These are phyloP conservation scores for Geotrichum fermentans DNA, from an alignment of 1,139 yeast genomes.

Conservation along the genomic window DNA sequence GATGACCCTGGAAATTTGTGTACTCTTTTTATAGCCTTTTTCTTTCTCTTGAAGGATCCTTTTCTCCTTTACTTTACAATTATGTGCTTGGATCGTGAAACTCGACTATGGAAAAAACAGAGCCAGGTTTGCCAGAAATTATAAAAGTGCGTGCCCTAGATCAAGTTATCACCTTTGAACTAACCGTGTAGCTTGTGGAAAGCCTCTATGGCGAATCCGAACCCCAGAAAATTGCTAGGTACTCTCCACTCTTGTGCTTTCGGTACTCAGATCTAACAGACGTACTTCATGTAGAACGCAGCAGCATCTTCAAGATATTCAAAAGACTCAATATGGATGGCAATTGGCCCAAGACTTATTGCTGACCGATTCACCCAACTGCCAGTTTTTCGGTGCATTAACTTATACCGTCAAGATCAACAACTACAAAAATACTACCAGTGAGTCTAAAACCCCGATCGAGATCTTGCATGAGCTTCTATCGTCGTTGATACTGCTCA, in stretches of 20 bases:
- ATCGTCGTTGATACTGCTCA: constrained; percentile 27
- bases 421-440: constrained; percentile 20
- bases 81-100: too few species aligned
- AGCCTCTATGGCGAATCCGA: constrained; percentile 6
- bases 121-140: too few species aligned
- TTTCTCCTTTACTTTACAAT: too few species aligned
- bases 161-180: too few species aligned
- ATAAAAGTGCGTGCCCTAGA: too few species aligned
- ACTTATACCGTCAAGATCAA: constrained; percentile 51
- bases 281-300: constrained; percentile 40
- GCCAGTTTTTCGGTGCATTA: constrained; percentile 60
- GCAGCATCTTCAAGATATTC: constrained; percentile 46
- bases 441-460: not conserved
- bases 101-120: too few species aligned
- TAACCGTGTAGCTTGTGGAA: constrained; percentile 17
- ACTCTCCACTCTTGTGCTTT: not conserved
- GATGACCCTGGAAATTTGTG: too few species aligned
- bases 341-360: constrained; percentile 45
- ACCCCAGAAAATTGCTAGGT: constrained; percentile 8
- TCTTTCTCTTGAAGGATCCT: too few species aligned
- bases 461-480: constrained; percentile 30
- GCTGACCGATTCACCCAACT: constrained; percentile 37
- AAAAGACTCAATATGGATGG: constrained; percentile 48
- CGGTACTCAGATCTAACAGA: not conserved
- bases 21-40: too few species aligned